These are phyloP conservation scores for Mortierella sp. DNA, from an alignment of 371 early-diverging fungal species.

Conservation along the genomic window DNA sequence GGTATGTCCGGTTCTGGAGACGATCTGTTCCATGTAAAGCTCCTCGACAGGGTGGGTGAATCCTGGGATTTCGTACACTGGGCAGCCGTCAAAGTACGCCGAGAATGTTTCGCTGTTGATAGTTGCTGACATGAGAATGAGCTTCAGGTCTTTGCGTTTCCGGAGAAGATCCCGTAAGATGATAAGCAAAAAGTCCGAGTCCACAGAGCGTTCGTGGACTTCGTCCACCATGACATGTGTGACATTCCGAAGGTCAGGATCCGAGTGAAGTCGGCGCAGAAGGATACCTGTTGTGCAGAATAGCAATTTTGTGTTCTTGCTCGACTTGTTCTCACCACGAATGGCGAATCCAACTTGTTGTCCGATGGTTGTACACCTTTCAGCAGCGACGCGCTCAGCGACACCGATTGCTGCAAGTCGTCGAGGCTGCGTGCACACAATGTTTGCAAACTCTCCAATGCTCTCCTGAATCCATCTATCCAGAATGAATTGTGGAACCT, in stretches of 20 bases:
- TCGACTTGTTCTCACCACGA: slow-evolving; percentile 70
- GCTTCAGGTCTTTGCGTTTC: slow-evolving; percentile 85
- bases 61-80: slow-evolving; percentile 80
- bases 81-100: slow-evolving; percentile 69
- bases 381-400: slow-evolving; percentile 82
- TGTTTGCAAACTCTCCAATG: slow-evolving; percentile 65
- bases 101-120: slow-evolving; percentile 73
- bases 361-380: slow-evolving; percentile 67
- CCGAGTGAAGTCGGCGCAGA: slow-evolving; percentile 77
- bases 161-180: slow-evolving; percentile 71
- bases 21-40: slow-evolving; percentile 70
- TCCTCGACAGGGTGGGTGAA: slow-evolving; percentile 85
- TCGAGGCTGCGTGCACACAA: slow-evolving; percentile 95
- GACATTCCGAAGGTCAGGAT: slow-evolving; percentile 71
- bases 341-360: slow-evolving; percentile 70
- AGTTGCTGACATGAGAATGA: slow-evolving; percentile 91
- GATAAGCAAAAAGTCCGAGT: slow-evolving; percentile 73
- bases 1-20: slow-evolving; percentile 53
- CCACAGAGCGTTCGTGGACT: slow-evolving; percentile 82
- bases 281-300: slow-evolving; percentile 91
- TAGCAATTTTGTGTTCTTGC: slow-evolving; percentile 73
- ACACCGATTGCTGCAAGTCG: slow-evolving; percentile 91
- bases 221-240: slow-evolving; percentile 84
- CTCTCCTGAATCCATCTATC: slow-evolving; percentile 72
- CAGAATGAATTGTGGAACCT: slow-evolving; percentile 92